These are phyloP conservation scores for Yamagishiella unicocca DNA, from an alignment of 139 green algal genomes.

Conservation along the genomic window DNA sequence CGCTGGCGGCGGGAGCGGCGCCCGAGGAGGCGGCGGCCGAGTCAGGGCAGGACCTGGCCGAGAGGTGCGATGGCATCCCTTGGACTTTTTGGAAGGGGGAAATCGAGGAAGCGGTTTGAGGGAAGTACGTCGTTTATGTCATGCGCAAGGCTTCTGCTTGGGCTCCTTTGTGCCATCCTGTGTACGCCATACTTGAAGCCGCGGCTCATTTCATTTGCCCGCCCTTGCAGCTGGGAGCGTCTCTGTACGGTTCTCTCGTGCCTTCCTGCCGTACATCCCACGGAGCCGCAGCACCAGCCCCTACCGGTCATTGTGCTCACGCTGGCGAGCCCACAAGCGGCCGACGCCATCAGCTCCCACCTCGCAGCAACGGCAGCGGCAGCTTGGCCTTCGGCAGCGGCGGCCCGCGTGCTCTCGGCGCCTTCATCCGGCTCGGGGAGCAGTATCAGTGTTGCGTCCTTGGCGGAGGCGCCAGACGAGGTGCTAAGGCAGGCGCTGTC, in stretches of 20 bases:
- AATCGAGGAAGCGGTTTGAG: too few relatives aligned
- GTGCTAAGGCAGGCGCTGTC: conserved; percentile 12
- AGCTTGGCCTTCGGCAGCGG: not conserved
- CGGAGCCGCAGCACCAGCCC: not conserved
- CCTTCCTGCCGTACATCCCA: not conserved
- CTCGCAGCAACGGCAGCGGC: not conserved
- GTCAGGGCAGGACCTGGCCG: conserved; percentile 26
- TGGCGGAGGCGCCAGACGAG: conserved; percentile 31
- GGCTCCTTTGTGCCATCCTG: too few relatives aligned
- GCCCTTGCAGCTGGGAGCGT: conserved; percentile 25
- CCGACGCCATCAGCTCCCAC: conserved; percentile 14
- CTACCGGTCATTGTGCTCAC: conserved; percentile 9
- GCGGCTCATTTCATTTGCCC: too few relatives aligned
- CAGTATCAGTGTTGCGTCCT: not conserved
- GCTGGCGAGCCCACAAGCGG: not conserved
- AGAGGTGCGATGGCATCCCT: conserved; percentile 10
- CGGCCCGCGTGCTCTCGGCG: not conserved
- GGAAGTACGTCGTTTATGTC: too few relatives aligned
- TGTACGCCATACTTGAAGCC: too few relatives aligned
- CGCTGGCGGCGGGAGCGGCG: conserved; percentile 15
- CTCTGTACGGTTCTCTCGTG: not conserved
- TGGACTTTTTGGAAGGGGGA: too few relatives aligned
- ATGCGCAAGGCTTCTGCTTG: too few relatives aligned
- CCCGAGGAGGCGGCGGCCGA: not conserved
- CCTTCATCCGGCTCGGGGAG: not conserved